These are phyloP conservation scores for Pythium guiyangense DNA, from an alignment of 352 stramenopile genomes.

Conservation along the genomic window DNA sequence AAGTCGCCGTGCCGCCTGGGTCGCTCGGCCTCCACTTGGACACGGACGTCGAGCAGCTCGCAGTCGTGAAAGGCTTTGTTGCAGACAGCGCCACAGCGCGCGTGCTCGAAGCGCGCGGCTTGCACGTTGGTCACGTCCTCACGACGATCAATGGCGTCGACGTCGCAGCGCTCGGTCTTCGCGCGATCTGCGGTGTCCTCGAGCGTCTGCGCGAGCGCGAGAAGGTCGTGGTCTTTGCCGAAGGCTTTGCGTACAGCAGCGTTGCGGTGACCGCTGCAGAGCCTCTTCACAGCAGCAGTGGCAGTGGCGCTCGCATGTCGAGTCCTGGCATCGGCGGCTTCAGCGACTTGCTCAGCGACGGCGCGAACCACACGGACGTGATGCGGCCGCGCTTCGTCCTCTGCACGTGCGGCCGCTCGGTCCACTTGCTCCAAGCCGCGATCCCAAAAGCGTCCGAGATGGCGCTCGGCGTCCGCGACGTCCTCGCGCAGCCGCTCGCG, in stretches of 20 bases:
- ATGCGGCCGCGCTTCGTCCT: slow-evolving; percentile 48
- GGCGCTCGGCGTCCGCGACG: slow-evolving; percentile 40
- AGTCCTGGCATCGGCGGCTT: slow-evolving; percentile 12
- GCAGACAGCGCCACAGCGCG: slow-evolving; percentile 38
- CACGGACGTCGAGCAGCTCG: slow-evolving; percentile 48
- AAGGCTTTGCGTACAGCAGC: too few species aligned
- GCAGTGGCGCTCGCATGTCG: too few species aligned
- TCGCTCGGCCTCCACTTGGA: slow-evolving; percentile 58
- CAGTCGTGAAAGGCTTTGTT: slow-evolving; percentile 52
- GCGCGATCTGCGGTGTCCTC: slow-evolving; percentile 40
- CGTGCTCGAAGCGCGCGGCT: slow-evolving; percentile 24
- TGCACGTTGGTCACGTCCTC: slow-evolving; percentile 35
- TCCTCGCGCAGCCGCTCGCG: slow-evolving; percentile 37
- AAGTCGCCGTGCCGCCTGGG: slow-evolving; percentile 33
- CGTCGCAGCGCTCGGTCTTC: slow-evolving; percentile 27
- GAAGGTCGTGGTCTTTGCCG: slow-evolving; percentile 49
- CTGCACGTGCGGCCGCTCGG: slow-evolving; percentile 45
- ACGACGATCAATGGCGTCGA: slow-evolving; percentile 57
- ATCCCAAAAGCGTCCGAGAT: slow-evolving; percentile 59
- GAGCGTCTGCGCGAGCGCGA: slow-evolving; percentile 44
- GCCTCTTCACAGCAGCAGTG: too few species aligned
- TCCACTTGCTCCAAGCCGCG: slow-evolving; percentile 46
- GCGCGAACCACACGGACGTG: slow-evolving; percentile 22
- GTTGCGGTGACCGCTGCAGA: too few species aligned
- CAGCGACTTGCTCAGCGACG: slow-evolving; percentile 7